Conservation (phyloP, 2,329 filamentous ascomycete species). For the Phialocephala sp. region DNA sequence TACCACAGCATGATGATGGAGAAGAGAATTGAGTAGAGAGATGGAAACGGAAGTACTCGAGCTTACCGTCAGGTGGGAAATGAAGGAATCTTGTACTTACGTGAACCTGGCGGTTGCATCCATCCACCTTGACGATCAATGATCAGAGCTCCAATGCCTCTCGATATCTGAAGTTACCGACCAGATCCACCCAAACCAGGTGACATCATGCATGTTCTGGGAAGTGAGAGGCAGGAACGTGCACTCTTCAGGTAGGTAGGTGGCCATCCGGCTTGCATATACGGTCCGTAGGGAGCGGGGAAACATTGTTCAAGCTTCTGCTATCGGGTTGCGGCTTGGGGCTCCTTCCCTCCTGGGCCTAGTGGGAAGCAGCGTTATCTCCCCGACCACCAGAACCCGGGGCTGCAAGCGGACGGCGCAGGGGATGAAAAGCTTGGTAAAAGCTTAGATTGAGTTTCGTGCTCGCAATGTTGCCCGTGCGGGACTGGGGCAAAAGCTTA, state of each 20-base stretch:
- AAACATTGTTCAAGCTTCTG: background rate
- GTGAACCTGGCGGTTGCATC: background rate
- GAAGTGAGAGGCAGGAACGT: constrained; percentile 1
- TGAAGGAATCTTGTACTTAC: background rate
- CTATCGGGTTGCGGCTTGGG: background rate
- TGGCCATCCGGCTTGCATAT: background rate
- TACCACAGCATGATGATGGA: background rate
- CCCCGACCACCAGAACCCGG: background rate
- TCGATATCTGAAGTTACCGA: background rate
- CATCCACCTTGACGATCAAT: background rate
- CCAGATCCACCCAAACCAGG: background rate
- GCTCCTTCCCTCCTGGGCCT: background rate
- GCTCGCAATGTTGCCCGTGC: background rate
- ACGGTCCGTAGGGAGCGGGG: background rate
- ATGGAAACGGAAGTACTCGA: background rate
- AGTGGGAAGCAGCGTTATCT: background rate
- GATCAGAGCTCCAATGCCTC: background rate
- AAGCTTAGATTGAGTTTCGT: background rate
- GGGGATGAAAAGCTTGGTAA: constrained; percentile 6
- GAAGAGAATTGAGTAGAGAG: background rate
- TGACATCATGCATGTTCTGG: constrained; percentile 1
- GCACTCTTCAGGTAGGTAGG: background rate
- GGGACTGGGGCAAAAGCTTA: background rate
- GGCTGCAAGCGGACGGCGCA: background rate
- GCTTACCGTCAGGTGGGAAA: background rate